Evolutionary conservation across 2,329 filamentous ascomycete genomes (phyloP).

Genomic region (Phaeosphaeria sp.): DNA sequence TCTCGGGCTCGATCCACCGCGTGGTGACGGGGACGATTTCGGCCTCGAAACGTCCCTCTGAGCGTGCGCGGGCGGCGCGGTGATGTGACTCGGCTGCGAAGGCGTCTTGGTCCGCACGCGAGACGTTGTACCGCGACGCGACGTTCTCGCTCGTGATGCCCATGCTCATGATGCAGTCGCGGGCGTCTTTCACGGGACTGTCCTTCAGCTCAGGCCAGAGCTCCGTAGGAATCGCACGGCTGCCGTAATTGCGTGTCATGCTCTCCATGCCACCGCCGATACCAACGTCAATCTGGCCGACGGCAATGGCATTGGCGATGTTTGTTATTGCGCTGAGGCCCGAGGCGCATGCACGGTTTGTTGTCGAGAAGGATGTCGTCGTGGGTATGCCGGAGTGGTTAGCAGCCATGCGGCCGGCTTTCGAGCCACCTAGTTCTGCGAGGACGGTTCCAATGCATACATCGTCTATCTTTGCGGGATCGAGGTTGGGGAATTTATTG

Average conservation of each 20-base stretch:
- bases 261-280: conserved; percentile 93
- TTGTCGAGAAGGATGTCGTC: conserved; percentile 78
- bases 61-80: conserved; percentile 74
- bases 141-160: conserved; percentile 91
- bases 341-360: conserved; percentile 86
- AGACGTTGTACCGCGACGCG: conserved; percentile 75
- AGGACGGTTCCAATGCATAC: conserved; percentile 88
- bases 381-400: conserved; percentile 80
- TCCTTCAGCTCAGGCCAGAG: conserved; percentile 77
- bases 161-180: conserved; percentile 94
- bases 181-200: conserved; percentile 69
- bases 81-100: conserved; percentile 79
- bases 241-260: conserved; percentile 92
- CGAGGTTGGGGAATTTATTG: conserved; percentile 73
- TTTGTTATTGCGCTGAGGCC: conserved; percentile 78
- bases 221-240: conserved; percentile 80
- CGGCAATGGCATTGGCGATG: conserved; percentile 76
- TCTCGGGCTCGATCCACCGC: conserved; percentile 68
- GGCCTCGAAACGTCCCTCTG: conserved; percentile 71
- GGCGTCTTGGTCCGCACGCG: conserved; percentile 77
- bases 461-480: conserved; percentile 75
- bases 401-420: conserved; percentile 89
- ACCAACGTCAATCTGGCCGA: conserved; percentile 73
- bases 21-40: conserved; percentile 86
- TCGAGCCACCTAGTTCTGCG: conserved; percentile 86